These are phyloP conservation scores for Emmonsiellopsis sp. DNA, from an alignment of 2,329 filamentous ascomycete species.

Conservation along the genomic window DNA sequence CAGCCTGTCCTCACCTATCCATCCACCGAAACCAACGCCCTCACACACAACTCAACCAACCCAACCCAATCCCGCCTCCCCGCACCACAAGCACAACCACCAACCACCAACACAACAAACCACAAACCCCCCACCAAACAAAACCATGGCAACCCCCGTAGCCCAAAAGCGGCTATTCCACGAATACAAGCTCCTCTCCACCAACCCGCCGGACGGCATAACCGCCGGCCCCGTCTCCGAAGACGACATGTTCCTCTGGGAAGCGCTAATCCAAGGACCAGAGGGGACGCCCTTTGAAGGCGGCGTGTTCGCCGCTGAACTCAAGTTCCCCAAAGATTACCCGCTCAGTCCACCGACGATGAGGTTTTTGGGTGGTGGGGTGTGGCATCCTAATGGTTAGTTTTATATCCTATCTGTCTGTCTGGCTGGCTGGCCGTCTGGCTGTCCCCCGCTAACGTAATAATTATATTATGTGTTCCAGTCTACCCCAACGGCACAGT, in stretches of 20 bases:
- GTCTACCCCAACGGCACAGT: conserved; percentile 80
- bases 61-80: conserved; percentile 7
- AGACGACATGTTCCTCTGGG: conserved; percentile 94
- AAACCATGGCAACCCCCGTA: conserved; percentile 40
- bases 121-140: neutral
- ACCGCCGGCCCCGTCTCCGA: conserved; percentile 87
- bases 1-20: too few relatives aligned
- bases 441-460: too few relatives aligned
- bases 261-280: conserved; percentile 89
- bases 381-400: conserved; percentile 94
- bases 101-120: neutral
- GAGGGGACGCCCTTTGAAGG: conserved; percentile 95
- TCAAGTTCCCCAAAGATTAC: conserved; percentile 93
- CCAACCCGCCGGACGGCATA: conserved; percentile 94
- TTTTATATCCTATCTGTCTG: conserved; percentile 2
- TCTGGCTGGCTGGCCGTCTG: too few relatives aligned
- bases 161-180: conserved; percentile 75
- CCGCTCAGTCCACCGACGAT: conserved; percentile 93
- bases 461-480: conserved; percentile 17
- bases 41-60: conserved; percentile 1
- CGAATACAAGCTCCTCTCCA: conserved; percentile 90
- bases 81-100: conserved; percentile 3
- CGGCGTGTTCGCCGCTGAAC: conserved; percentile 87
- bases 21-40: neutral
- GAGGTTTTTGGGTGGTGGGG: conserved; percentile 77